These are phyloP conservation scores for Neoscytalidium dimidiatum DNA, from an alignment of 2,329 filamentous ascomycete species.

Conservation along the genomic window DNA sequence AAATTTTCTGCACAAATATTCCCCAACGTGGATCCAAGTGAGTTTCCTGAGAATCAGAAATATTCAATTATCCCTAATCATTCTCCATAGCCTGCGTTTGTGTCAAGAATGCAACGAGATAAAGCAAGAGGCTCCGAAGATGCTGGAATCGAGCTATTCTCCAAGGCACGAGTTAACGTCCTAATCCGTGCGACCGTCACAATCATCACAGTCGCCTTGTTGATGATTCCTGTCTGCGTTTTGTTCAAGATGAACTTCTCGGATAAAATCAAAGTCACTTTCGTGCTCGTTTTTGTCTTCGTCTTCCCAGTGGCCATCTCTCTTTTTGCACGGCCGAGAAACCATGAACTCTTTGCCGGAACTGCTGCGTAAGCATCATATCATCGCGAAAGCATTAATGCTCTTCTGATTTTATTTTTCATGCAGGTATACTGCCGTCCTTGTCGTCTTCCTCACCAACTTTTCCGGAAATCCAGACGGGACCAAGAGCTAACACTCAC, in stretches of 20 bases:
- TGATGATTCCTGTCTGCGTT: constrained; percentile 24
- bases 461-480: neutral
- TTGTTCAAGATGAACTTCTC: constrained; percentile 20
- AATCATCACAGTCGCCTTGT: neutral
- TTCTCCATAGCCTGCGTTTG: neutral
- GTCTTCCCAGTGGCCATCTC: constrained; percentile 24
- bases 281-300: constrained; percentile 23
- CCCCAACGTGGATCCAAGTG: neutral
- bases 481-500: neutral
- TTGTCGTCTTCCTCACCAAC: neutral
- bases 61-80: neutral
- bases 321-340: constrained; percentile 22
- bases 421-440: neutral
- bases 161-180: neutral
- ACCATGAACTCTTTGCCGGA: constrained; percentile 26
- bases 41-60: neutral
- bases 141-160: neutral
- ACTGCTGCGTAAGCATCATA: constrained; percentile 26
- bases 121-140: neutral
- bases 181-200: neutral
- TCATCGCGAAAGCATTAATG: neutral
- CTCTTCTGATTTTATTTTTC: neutral
- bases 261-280: constrained; percentile 21
- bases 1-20: neutral
- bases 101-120: neutral